phyloP scores from a whole-genome alignment of 352 stramenopile species.

The Globisporangium carolinianum region DNA sequence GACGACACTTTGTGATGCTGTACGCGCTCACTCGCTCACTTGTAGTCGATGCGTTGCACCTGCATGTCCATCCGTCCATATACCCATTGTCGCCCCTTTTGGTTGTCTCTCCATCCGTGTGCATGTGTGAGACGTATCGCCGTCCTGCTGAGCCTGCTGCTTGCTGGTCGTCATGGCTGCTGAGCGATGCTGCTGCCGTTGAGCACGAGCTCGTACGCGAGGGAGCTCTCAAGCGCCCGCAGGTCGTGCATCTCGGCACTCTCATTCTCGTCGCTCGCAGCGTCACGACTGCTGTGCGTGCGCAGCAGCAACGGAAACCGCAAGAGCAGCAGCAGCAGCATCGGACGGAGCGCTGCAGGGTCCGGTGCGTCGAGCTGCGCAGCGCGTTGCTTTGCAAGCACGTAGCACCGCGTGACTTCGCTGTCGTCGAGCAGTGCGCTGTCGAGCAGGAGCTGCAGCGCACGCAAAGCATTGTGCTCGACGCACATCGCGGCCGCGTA shows the following conservation, averaged over 20 bases:
- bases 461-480: conserved; percentile 29
- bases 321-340: conserved; percentile 31
- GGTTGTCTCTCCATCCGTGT: too few relatives aligned
- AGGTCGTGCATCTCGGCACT: conserved; percentile 11
- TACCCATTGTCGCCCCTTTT: too few relatives aligned
- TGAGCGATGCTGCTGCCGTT: conserved; percentile 7
- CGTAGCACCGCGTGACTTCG: conserved; percentile 32
- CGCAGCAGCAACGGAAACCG: conserved; percentile 21
- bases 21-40: too few relatives aligned
- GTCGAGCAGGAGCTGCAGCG: conserved; percentile 23
- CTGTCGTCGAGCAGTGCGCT: conserved; percentile 25
- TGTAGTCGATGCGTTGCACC: too few relatives aligned
- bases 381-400: conserved; percentile 24
- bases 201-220: conserved; percentile 46
- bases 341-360: conserved; percentile 26
- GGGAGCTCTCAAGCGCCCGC: conserved; percentile 31
- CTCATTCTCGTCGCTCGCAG: neutral
- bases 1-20: too few relatives aligned
- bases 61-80: too few relatives aligned
- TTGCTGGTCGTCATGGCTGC: neutral
- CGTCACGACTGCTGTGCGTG: conserved; percentile 8
- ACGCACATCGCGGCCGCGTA: conserved; percentile 32
- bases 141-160: too few relatives aligned
- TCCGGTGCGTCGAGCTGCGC: conserved; percentile 20
- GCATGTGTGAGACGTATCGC: too few relatives aligned